A percentile compares a stretch with the other conserved stretches of the same genome.
These are phyloP conservation scores for Cordyceps fumosorosea DNA, from an alignment of 2,329 filamentous ascomycete genomes.

Conservation along the genomic window DNA sequence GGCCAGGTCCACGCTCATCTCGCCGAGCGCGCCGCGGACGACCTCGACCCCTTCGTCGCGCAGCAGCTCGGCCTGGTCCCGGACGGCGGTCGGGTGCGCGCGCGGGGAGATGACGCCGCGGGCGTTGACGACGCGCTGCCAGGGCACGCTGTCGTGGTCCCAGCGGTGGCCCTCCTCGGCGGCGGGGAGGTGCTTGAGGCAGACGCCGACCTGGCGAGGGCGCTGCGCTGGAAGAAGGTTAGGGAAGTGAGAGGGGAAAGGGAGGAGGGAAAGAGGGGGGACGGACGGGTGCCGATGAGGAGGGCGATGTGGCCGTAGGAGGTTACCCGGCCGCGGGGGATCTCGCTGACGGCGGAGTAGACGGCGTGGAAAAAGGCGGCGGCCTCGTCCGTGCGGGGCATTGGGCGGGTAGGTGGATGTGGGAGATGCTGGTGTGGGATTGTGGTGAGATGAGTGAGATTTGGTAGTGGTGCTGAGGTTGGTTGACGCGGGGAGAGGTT, in stretches of 20 bases:
- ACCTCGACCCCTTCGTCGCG: constrained; percentile 47
- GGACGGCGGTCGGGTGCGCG: constrained; percentile 41
- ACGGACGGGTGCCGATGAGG: constrained; percentile 65
- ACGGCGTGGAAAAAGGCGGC: constrained; percentile 69
- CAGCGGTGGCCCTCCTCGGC: constrained; percentile 43
- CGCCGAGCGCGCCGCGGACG: constrained; percentile 38
- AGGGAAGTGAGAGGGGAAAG: background rate
- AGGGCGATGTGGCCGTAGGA: constrained; percentile 77
- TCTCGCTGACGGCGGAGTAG: constrained; percentile 77
- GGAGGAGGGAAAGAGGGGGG: background rate
- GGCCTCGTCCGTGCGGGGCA: constrained; percentile 69
- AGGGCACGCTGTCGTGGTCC: constrained; percentile 76
- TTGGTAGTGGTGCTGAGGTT: too few species aligned
- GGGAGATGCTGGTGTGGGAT: background rate
- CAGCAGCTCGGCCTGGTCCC: constrained; percentile 45
- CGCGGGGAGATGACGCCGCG: constrained; percentile 81
- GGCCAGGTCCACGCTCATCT: constrained; percentile 44
- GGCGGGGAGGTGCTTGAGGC: constrained; percentile 75
- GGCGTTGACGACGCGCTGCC: constrained; percentile 88
- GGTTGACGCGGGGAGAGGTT: too few species aligned
- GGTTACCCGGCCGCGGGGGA: constrained; percentile 77
- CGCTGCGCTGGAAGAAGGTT: constrained; percentile 48
- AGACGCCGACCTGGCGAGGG: constrained; percentile 80
- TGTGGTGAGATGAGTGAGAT: too few species aligned
- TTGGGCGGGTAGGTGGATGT: constrained; percentile 24